A percentile compares a stretch with the other conserved stretches of the same genome.
Conservation (phyloP, 768 basidiomycete species). For the Lactifluus hygrophoroides region DNA sequence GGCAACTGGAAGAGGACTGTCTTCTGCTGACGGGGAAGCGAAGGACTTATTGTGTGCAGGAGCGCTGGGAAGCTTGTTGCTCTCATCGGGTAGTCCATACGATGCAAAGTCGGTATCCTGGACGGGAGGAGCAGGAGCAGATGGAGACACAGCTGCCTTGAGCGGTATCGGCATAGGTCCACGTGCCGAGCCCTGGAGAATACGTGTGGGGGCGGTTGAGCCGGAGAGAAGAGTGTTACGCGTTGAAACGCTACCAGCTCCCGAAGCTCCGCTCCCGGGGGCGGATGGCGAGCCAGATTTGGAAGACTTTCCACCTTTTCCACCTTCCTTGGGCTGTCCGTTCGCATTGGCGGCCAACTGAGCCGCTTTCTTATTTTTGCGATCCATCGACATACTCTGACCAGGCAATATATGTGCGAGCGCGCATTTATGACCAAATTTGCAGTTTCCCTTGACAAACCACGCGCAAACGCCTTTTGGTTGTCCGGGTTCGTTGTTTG, state of each 20-base stretch:
- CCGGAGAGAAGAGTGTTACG: conserved; percentile 39
- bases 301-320: conserved; percentile 29
- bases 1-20: conserved; percentile 1
- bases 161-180: conserved; percentile 58
- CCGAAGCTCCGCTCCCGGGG: conserved; percentile 11
- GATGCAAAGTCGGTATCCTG: conserved; percentile 69
- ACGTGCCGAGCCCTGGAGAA: conserved; percentile 37
- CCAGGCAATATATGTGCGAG: conserved; percentile 92
- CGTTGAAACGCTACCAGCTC: conserved; percentile 17
- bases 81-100: conserved; percentile 58
- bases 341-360: conserved; percentile 46
- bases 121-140: conserved; percentile 70
- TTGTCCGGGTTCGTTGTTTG: conserved; percentile 58
- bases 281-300: conserved; percentile 31
- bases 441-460: conserved; percentile 91
- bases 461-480: conserved; percentile 79
- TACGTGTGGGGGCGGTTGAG: conserved; percentile 61
- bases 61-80: conserved; percentile 37
- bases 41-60: conserved; percentile 32
- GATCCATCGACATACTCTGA: conserved; percentile 90
- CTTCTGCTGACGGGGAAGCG: conserved; percentile 9
- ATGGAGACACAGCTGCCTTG: conserved; percentile 65
- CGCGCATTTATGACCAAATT: conserved; percentile 77
- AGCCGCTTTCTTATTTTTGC: conserved; percentile 94
- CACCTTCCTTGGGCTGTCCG: conserved; percentile 27